Percentiles rank a stretch among this genome's conserved stretches.
These are phyloP conservation scores for Phyllachora maydis DNA, from an alignment of 2,329 filamentous ascomycete species.

Conservation along the genomic window DNA sequence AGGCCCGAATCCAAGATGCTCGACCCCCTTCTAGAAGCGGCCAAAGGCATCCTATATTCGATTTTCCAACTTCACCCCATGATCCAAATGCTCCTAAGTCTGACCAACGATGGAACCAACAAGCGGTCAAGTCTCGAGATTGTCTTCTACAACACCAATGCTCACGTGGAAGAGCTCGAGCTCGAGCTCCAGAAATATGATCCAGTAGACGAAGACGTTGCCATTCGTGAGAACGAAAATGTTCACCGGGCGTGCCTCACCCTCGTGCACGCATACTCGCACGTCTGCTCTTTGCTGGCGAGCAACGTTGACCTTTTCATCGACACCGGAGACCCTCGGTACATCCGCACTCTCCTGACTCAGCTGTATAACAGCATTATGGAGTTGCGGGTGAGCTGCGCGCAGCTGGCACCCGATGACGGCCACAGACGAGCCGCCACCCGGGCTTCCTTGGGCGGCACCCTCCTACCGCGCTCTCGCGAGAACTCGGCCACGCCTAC, in stretches of 20 bases:
- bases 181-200: slow-evolving; percentile 44
- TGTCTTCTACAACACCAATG: slow-evolving; percentile 47
- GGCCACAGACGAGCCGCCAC: slow-evolving; percentile 9
- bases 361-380: slow-evolving; percentile 47
- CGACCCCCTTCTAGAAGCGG: slow-evolving; percentile 41
- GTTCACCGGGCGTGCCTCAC: slow-evolving; percentile 42
- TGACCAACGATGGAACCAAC: slow-evolving; percentile 36
- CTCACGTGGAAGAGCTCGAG: slow-evolving; percentile 44
- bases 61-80: slow-evolving; percentile 48
- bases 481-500: slow-evolving; percentile 33
- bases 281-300: slow-evolving; percentile 39
- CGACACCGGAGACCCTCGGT: slow-evolving; percentile 43
- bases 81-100: slow-evolving; percentile 42
- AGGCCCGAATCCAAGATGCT: slow-evolving; percentile 38
- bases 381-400: slow-evolving; percentile 37
- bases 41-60: slow-evolving; percentile 45
- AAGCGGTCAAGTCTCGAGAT: slow-evolving; percentile 44
- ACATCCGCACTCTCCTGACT: slow-evolving; percentile 42
- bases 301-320: slow-evolving; percentile 43
- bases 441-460: slow-evolving; percentile 17
- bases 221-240: slow-evolving; percentile 36
- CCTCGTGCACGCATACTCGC: slow-evolving; percentile 41
- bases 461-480: slow-evolving; percentile 25
- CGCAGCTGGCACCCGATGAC: slow-evolving; percentile 10
- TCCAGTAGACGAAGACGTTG: slow-evolving; percentile 23